A percentile compares a stretch with the other conserved stretches of the same genome.
Evolutionary conservation across 164 flowering plant genomes (phyloP).

Genomic region (Magnolia changhungtana): DNA sequence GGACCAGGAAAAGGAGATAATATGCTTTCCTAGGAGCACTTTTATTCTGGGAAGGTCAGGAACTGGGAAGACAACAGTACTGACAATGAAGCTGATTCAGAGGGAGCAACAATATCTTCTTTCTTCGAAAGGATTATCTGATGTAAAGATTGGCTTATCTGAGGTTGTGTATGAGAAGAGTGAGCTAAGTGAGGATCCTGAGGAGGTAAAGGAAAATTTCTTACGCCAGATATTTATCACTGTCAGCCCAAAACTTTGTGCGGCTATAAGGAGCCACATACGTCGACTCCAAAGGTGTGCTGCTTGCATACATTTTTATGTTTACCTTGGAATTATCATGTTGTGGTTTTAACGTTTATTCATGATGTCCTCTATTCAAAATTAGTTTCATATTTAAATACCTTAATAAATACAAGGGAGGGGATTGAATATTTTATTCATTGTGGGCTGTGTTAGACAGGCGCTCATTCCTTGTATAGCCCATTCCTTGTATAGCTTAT

Average conservation of each 20-base stretch:
- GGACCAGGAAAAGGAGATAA: constrained; percentile 56
- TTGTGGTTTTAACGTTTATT: background rate
- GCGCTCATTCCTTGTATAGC: too few relatives aligned
- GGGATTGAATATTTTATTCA: too few relatives aligned
- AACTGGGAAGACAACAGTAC: constrained; percentile 82
- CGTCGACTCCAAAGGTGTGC: constrained; percentile 55
- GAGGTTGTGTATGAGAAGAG: background rate
- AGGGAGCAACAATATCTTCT: constrained; percentile 43
- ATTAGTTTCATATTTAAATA: too few relatives aligned
- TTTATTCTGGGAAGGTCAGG: constrained; percentile 85
- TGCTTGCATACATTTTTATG: background rate
- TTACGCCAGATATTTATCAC: constrained; percentile 81
- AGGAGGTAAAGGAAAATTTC: constrained; percentile 8
- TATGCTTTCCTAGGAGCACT: constrained; percentile 41
- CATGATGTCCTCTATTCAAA: background rate
- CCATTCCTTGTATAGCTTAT: too few relatives aligned
- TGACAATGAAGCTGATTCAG: constrained; percentile 63
- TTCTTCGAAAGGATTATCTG: constrained; percentile 31
- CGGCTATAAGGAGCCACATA: constrained; percentile 59
- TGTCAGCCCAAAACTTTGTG: constrained; percentile 70
- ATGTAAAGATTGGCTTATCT: background rate
- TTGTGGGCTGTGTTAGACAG: too few relatives aligned
- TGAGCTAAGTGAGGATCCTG: constrained; percentile 3
- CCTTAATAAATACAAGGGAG: background rate
- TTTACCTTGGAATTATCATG: background rate